phyloP scores from a whole-genome alignment of 2,329 filamentous ascomycete species.

The Phialophora chinensis region DNA sequence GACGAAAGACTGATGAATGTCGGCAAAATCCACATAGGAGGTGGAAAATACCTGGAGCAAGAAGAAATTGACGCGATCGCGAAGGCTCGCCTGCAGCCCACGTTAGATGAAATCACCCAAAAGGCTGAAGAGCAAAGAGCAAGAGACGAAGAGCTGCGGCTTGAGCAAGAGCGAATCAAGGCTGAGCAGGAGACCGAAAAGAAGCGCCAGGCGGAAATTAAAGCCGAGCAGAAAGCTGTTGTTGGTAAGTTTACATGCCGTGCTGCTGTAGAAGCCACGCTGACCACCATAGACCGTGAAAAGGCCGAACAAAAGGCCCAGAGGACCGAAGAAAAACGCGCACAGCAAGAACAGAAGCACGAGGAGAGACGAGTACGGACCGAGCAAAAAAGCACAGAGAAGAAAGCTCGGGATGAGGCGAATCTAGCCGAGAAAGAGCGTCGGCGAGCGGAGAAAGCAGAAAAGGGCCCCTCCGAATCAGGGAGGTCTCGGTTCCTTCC shows the following conservation, averaged over 20 bases:
- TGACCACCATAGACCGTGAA: constrained; percentile 34
- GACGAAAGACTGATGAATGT: constrained; percentile 64
- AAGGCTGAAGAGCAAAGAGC: constrained; percentile 75
- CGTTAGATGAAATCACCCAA: constrained; percentile 82
- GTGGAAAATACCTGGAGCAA: constrained; percentile 79
- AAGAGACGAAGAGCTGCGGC: constrained; percentile 65
- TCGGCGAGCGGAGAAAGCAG: constrained; percentile 32
- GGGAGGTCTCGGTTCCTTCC: constrained; percentile 28
- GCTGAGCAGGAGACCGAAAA: constrained; percentile 59
- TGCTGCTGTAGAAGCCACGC: not conserved
- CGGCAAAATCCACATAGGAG: constrained; percentile 72
- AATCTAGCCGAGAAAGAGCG: constrained; percentile 27
- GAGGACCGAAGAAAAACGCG: constrained; percentile 37
- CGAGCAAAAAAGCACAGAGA: constrained; percentile 36
- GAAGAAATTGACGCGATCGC: constrained; percentile 81
- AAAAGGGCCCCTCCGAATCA: constrained; percentile 30
- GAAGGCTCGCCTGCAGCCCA: constrained; percentile 75
- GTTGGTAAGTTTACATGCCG: constrained; percentile 46
- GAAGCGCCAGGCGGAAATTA: constrained; percentile 48
- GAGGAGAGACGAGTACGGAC: constrained; percentile 31
- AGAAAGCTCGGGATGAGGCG: constrained; percentile 32
- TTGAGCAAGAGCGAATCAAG: constrained; percentile 70
- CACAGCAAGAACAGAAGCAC: constrained; percentile 33
- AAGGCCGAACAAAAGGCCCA: constrained; percentile 36
- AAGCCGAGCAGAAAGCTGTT: constrained; percentile 48